phyloP scores from a whole-genome alignment of 139 green algal genomes.

The Chlamydomonas sphaeroides region DNA sequence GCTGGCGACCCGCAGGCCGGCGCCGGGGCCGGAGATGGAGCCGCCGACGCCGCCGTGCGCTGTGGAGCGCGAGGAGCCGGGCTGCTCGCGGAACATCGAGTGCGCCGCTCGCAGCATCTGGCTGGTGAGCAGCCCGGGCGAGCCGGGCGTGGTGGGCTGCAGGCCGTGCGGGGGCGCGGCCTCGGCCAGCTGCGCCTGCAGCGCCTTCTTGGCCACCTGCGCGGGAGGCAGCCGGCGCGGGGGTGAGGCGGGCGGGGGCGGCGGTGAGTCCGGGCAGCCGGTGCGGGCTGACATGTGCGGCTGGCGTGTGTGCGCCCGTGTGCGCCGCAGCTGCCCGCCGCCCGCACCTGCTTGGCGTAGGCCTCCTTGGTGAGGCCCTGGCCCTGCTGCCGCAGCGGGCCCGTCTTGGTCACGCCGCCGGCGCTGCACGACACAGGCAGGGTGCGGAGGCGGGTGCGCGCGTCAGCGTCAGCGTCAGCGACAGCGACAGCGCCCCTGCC shows the following conservation, averaged over 20 bases:
- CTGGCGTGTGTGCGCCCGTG: too few relatives aligned
- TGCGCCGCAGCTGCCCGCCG: too few relatives aligned
- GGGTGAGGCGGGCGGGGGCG: neutral
- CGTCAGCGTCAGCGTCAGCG: too few relatives aligned
- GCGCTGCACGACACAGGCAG: too few relatives aligned
- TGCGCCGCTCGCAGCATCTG: neutral
- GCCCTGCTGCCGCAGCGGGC: neutral
- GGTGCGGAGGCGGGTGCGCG: too few relatives aligned
- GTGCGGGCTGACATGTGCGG: too few relatives aligned
- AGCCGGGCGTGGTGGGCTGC: neutral
- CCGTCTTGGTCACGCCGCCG: conserved; percentile 43
- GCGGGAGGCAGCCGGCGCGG: neutral
- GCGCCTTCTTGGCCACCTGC: conserved; percentile 12
- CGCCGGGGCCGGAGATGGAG: neutral
- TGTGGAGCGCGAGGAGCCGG: neutral
- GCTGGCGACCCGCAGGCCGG: too few relatives aligned
- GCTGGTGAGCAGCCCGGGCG: too few relatives aligned
- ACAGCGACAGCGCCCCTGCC: too few relatives aligned
- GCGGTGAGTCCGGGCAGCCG: too few relatives aligned
- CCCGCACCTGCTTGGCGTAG: conserved; percentile 10
- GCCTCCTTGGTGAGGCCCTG: conserved; percentile 27
- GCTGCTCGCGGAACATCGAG: neutral
- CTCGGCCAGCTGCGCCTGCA: conserved; percentile 8
- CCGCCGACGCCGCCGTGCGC: neutral
- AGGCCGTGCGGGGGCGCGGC: neutral